These are phyloP conservation scores for Chloromonas sp. DNA, from an alignment of 163 green algal species.

Conservation along the genomic window DNA sequence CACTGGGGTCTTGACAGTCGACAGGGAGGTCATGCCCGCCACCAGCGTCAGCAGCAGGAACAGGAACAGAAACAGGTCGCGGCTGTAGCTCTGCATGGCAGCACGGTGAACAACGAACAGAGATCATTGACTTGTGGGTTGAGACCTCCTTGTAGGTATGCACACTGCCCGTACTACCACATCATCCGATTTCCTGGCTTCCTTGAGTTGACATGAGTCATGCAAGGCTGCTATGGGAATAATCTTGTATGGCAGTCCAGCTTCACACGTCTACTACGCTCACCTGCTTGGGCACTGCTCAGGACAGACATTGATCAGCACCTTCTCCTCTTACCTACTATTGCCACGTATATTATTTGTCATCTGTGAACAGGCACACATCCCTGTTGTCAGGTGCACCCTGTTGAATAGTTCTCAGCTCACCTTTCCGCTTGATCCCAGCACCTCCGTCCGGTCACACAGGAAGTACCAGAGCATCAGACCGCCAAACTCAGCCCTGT, in stretches of 20 bases:
- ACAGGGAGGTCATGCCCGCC: constrained; percentile 44
- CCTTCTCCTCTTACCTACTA: neutral
- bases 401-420: neutral
- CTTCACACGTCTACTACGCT: neutral
- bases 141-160: too few relatives aligned
- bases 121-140: too few relatives aligned
- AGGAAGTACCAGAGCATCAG: constrained; percentile 85
- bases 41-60: constrained; percentile 72
- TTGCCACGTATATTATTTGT: neutral
- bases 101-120: neutral
- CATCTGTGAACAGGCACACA: neutral
- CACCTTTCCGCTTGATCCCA: constrained; percentile 57
- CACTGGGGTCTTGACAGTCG: constrained; percentile 39
- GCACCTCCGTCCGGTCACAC: constrained; percentile 69
- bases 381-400: too few relatives aligned
- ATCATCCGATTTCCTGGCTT: too few relatives aligned
- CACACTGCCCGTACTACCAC: too few relatives aligned
- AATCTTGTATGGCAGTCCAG: neutral
- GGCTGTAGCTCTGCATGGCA: constrained; percentile 64
- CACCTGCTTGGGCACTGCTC: too few relatives aligned
- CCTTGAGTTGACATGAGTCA: too few relatives aligned
- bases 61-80: constrained; percentile 82
- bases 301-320: too few relatives aligned
- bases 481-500: constrained; percentile 68
- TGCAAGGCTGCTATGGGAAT: too few relatives aligned